Evolutionary conservation across 2,329 filamentous ascomycete species (phyloP), one percentile per base, ranked within the genome.

Genomic region (Botryosphaeria agaves): DNA sequence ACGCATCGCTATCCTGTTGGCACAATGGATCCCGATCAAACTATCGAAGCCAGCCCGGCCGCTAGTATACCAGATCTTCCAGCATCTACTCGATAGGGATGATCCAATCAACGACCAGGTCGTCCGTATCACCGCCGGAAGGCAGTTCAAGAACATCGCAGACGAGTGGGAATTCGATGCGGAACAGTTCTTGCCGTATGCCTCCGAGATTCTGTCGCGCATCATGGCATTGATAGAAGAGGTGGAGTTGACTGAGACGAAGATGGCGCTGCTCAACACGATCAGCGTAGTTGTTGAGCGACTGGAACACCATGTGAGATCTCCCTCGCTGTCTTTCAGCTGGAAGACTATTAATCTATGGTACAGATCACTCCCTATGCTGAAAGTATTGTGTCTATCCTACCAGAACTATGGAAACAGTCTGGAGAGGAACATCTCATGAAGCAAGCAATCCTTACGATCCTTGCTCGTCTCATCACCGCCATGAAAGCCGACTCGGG

Each of bases 381-480:
- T 4, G 82, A 92, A 43, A 72, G 76, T 35, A 79, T 98, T 36
- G 76, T 98, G 52, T 63, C 70, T 1, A 68, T 84, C 8, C 63
- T 95, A 5, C 85, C 87, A 0, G 64, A 65, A 3, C 63, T 95
- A 0, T 98, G 89, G 89, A 75, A 81, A 36, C 71, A 76, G 30
- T 83, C 81, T 3, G 82, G 76, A 1, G 78, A 92, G 36, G 81
- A 89, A 45, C 82, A 84, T 53, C 71, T 95, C 51, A 79, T 94
- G 63, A 95, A 95, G 53, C 85, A 94, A 53, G 75, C 83, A 1
- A 84, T 95, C 31, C 67, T 95, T 34, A 81, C 79, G 2, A 77
- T 95, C 23, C 72, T 95, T 30, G 67, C 81, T 2, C 76, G 83
- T 2, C 63, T 98, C 9, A 80, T 92, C n/a, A 74, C 74, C 47